Percentiles rank a stretch among this genome's conserved stretches.
Conservation (phyloP, 768 basidiomycete species). For the Collybia mongolica region DNA sequence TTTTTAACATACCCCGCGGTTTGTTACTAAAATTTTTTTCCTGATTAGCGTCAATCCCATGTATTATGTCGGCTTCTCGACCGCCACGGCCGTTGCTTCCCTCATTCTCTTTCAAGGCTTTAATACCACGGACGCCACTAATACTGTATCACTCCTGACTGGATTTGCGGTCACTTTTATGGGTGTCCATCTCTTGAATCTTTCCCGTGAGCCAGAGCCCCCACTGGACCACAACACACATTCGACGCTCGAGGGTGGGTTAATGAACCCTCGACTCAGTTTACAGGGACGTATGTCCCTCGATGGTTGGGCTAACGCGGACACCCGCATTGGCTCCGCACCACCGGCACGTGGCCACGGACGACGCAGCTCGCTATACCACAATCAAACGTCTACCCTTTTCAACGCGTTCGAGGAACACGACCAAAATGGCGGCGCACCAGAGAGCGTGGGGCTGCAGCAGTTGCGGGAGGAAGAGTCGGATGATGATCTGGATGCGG, state of each 20-base stretch:
- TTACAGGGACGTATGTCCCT: conserved; percentile 79
- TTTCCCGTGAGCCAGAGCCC: conserved; percentile 61
- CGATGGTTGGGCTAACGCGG: conserved; percentile 65
- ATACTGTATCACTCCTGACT: conserved; percentile 83
- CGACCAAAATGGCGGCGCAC: conserved; percentile 25
- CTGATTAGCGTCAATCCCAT: conserved; percentile 85
- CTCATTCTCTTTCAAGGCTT: conserved; percentile 97
- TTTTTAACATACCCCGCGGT: neutral
- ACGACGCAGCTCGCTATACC: conserved; percentile 64
- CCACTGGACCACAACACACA: conserved; percentile 35
- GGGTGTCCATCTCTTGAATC: conserved; percentile 92
- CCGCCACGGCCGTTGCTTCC: conserved; percentile 89
- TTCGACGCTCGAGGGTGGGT: conserved; percentile 58
- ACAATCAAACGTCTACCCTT: conserved; percentile 61
- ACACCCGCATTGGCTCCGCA: conserved; percentile 22
- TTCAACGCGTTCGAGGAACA: conserved; percentile 76
- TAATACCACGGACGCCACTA: conserved; percentile 80
- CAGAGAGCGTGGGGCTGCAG: conserved; percentile 49
- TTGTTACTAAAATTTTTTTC: neutral
- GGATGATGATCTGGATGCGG: conserved; percentile 38
- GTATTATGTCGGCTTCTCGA: conserved; percentile 97
- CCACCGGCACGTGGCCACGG: conserved; percentile 41
- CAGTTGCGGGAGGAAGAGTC: conserved; percentile 67
- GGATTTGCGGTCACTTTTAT: conserved; percentile 94
- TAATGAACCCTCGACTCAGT: conserved; percentile 79